phyloP scores from a whole-genome alignment of 1,284 basidiomycete genomes.

The Rhizopogon parksii region DNA sequence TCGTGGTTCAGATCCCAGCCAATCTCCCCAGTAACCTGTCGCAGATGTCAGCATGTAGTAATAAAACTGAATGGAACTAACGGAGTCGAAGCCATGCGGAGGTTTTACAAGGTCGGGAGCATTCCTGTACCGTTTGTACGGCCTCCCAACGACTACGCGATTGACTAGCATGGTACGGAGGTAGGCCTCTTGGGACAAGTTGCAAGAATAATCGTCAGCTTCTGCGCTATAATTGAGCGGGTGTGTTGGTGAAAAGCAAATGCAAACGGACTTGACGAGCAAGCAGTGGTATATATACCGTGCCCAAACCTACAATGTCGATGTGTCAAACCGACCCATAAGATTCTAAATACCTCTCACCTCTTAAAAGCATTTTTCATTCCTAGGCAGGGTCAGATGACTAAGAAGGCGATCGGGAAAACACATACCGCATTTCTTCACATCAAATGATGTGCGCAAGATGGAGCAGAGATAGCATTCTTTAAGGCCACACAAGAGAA shows the following conservation, averaged over 20 bases:
- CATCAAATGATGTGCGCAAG: constrained; percentile 47
- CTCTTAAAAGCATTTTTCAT: constrained; percentile 48
- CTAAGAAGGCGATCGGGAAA: constrained; percentile 1
- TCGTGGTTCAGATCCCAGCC: constrained; percentile 52
- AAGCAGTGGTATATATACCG: constrained; percentile 55
- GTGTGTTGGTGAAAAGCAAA: neutral
- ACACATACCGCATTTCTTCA: constrained; percentile 44
- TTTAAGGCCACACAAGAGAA: constrained; percentile 39
- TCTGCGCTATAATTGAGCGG: constrained; percentile 32
- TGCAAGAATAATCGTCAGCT: constrained; percentile 51
- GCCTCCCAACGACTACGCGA: constrained; percentile 54
- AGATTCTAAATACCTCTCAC: constrained; percentile 16
- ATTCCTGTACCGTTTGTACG: constrained; percentile 41
- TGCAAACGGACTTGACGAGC: constrained; percentile 47
- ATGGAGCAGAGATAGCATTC: constrained; percentile 48
- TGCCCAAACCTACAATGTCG: constrained; percentile 43
- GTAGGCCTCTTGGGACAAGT: constrained; percentile 31
- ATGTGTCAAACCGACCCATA: constrained; percentile 1
- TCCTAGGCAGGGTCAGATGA: constrained; percentile 28
- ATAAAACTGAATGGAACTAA: constrained; percentile 21
- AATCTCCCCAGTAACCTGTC: constrained; percentile 38
- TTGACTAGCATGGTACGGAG: constrained; percentile 45
- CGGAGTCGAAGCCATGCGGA: constrained; percentile 51
- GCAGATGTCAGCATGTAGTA: constrained; percentile 7
- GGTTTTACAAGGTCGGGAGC: constrained; percentile 39